Base-by-base conservation (phyloP, 805 yeast species). In the Saccharomycopsis lassenensis region DNA sequence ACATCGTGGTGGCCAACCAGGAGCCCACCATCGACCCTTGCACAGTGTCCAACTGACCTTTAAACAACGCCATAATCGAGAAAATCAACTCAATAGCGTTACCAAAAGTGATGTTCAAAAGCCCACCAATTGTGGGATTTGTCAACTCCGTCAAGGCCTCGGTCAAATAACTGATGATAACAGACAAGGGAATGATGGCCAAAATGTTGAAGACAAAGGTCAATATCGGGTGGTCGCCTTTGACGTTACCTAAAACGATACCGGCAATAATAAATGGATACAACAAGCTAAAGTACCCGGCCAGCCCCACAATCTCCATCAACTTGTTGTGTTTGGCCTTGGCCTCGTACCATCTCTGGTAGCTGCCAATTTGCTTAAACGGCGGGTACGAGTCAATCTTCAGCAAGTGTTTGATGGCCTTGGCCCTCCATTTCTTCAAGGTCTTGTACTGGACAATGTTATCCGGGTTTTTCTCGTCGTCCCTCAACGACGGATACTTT, bases 1-100 rank as follows among this genome's bases (percentile, higher is more conserved):
- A 38, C 17, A 28, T 39, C 16, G 40, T 28, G 7, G 41, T 41
- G 15, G 36, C 37, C n/a, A 41, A 22, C 35, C 37, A 41, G n/a
- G 33, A 24, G 7, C 45, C 45, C 19, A 37, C 41, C 45, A 41
- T 41, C 3, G 45, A 41, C 20, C 45, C 41, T 31, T 41, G 45
- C 7, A 41, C 45, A 7, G 41, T 39, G 17, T 26, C 36, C 25
- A 39, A 38, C 20, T 39, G 36, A 18, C 39, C 33, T 36, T 32
- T 31, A 28, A 35, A 30, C 20, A 41, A 17, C 26, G 37, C 45
- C 39, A 41, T 25, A 8, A 31, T 28, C 3, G 42, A 25, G 29
- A 41, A 41, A 10, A 41, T 41, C 36, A 41, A 41, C 26, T 41
- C 45, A 24, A 41, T 41, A 7, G 45, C 38, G 29, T 41, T 41